Conservation (phyloP, 805 yeast genomes). For the Metschnikowia drakensbergensis region DNA sequence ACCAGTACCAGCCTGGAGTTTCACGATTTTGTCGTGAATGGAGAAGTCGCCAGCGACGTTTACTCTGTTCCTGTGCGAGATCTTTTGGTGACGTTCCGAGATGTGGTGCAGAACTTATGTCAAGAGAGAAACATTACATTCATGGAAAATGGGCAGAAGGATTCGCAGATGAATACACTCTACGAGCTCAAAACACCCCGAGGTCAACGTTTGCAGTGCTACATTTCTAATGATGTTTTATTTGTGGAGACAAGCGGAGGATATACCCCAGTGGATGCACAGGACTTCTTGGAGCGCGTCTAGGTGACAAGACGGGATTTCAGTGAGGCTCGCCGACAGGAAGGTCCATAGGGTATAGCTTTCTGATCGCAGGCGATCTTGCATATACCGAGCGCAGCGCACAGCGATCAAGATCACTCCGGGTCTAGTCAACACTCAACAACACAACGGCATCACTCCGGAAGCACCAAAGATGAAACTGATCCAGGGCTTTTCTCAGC, state of each 20-base stretch:
- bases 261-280: constrained; percentile 39
- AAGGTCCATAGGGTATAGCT: no score
- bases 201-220: constrained; percentile 40
- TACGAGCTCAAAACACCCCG: constrained; percentile 35
- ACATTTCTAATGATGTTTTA: constrained; percentile 62
- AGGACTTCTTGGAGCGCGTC: not conserved
- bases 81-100: constrained; percentile 51
- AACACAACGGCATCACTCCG: not conserved
- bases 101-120: constrained; percentile 64
- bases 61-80: constrained; percentile 42
- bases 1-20: not conserved
- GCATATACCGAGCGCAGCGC: not conserved
- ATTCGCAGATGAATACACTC: constrained; percentile 38
- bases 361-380: not conserved
- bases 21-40: not conserved
- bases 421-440: not conserved
- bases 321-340: no score
- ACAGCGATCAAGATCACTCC: not conserved
- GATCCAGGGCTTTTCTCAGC: not conserved
- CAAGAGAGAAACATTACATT: constrained; percentile 44
- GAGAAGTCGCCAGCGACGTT: constrained; percentile 14
- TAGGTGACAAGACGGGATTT: no score
- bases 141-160: constrained; percentile 25
- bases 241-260: constrained; percentile 40
- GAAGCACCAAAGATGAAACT: not conserved